phyloP scores from a whole-genome alignment of 1,284 basidiomycete species.

The Anthracocystis walkeri region DNA sequence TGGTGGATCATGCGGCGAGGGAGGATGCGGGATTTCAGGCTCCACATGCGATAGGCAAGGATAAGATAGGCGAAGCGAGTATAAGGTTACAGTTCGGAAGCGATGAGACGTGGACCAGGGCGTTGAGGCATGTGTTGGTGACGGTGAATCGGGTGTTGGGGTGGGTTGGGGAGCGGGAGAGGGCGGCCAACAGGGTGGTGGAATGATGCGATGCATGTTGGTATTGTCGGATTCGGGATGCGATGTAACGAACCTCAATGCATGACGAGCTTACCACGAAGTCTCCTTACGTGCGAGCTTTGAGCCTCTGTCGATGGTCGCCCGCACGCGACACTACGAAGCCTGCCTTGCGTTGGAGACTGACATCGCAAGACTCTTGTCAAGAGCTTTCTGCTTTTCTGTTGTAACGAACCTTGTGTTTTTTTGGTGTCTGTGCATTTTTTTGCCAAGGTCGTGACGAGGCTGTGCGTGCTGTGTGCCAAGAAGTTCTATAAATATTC shows the following conservation, averaged over 20 bases:
- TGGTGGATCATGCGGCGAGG: constrained; percentile 83
- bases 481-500: background rate
- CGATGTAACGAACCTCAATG: too few species aligned
- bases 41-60: constrained; percentile 89
- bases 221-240: too few species aligned
- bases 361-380: too few species aligned
- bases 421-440: too few species aligned
- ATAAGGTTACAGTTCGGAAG: constrained; percentile 89
- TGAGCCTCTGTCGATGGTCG: too few species aligned
- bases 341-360: too few species aligned
- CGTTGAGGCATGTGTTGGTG: constrained; percentile 87
- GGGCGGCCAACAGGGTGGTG: background rate
- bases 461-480: constrained; percentile 15
- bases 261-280: too few species aligned
- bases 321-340: too few species aligned
- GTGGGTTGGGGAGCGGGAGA: constrained; percentile 43
- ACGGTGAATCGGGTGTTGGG: constrained; percentile 71
- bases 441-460: constrained; percentile 7
- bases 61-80: constrained; percentile 93
- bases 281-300: too few species aligned
- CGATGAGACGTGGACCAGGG: constrained; percentile 95
- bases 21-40: constrained; percentile 79
- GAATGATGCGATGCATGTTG: constrained; percentile 16
- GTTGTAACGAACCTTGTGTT: too few species aligned
- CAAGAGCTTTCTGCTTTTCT: too few species aligned